Percentiles rank a stretch among this genome's conserved stretches.
phyloP scores from a whole-genome alignment of 2,329 filamentous ascomycete genomes.

The Fusarium tricinctum region DNA sequence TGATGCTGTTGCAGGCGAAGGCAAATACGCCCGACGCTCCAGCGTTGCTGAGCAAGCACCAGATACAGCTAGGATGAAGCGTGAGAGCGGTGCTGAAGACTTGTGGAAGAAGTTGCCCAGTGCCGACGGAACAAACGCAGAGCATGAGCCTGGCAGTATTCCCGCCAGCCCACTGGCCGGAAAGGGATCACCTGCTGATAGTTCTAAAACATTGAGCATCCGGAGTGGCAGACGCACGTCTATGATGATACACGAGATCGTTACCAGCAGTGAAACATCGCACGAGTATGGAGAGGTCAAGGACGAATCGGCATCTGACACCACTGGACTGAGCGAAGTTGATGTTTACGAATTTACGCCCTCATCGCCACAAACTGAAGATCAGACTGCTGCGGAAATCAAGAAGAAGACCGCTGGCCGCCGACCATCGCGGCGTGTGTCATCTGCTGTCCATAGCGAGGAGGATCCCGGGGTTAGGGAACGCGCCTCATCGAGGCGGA shows the following conservation, averaged over 20 bases:
- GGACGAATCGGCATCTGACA: conserved; percentile 37
- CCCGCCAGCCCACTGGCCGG: conserved; percentile 60
- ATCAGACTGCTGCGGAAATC: conserved; percentile 47
- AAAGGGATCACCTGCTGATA: conserved; percentile 53
- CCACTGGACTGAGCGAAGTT: conserved; percentile 49
- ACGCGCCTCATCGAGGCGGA: conserved; percentile 59
- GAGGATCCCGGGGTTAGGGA: conserved; percentile 50
- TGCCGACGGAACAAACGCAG: conserved; percentile 9
- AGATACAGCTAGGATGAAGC: conserved; percentile 52
- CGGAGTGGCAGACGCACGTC: conserved; percentile 61
- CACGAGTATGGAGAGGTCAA: conserved; percentile 27
- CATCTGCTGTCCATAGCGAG: conserved; percentile 57
- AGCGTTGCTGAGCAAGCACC: conserved; percentile 54
- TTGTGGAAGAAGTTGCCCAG: conserved; percentile 52
- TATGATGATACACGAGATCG: conserved; percentile 39
- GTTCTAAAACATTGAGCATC: conserved; percentile 54
- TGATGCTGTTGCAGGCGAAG: conserved; percentile 79
- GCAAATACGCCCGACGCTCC: conserved; percentile 63
- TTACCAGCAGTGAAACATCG: conserved; percentile 24
- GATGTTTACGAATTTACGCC: conserved; percentile 70
- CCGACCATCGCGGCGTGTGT: conserved; percentile 57
- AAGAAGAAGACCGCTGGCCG: conserved; percentile 51
- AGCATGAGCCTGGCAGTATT: conserved; percentile 41
- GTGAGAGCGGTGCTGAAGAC: conserved; percentile 51
- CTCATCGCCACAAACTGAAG: conserved; percentile 59